phyloP scores from a whole-genome alignment of 345 rosid species.

The Triadica sebifera region DNA sequence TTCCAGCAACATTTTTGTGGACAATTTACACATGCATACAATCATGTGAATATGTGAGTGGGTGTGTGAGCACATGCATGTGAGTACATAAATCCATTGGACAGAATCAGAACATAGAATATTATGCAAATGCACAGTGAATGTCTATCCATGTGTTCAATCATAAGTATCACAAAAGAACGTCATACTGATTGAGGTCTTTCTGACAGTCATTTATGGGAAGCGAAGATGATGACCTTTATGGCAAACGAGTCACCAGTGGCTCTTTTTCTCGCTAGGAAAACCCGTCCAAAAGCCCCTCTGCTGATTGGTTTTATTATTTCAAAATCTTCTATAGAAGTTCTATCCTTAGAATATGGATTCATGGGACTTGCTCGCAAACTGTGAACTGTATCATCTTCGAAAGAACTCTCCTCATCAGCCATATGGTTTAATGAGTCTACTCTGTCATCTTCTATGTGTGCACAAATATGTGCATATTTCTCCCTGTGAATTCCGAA shows the following conservation, averaged over 20 bases:
- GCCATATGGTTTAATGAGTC: conserved; percentile 53
- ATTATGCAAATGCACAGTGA: conserved; percentile 4
- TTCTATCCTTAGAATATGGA: conserved; percentile 71
- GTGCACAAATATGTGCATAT: conserved; percentile 72
- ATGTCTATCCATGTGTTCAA: neutral
- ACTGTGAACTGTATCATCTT: conserved; percentile 77
- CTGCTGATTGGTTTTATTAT: conserved; percentile 96
- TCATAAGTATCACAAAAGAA: neutral
- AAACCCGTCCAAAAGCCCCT: conserved; percentile 95
- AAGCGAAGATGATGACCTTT: conserved; percentile 51
- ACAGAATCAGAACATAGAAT: too few relatives aligned
- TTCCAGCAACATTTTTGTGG: too few relatives aligned
- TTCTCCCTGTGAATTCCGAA: conserved; percentile 63
- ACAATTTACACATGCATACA: too few relatives aligned
- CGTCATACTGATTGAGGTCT: neutral
- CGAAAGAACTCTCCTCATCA: conserved; percentile 82
- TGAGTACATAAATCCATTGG: too few relatives aligned
- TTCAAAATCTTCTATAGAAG: conserved; percentile 96
- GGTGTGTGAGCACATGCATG: too few relatives aligned
- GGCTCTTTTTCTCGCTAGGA: conserved; percentile 83
- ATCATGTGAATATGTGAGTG: too few relatives aligned
- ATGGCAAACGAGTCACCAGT: conserved; percentile 96
- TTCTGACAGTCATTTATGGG: conserved; percentile 15
- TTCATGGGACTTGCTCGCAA: conserved; percentile 84
- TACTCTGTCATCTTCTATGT: conserved; percentile 74